Evolutionary conservation across 23 red algal species (phyloP).

Genomic region (Gracilaria gracilis): DNA sequence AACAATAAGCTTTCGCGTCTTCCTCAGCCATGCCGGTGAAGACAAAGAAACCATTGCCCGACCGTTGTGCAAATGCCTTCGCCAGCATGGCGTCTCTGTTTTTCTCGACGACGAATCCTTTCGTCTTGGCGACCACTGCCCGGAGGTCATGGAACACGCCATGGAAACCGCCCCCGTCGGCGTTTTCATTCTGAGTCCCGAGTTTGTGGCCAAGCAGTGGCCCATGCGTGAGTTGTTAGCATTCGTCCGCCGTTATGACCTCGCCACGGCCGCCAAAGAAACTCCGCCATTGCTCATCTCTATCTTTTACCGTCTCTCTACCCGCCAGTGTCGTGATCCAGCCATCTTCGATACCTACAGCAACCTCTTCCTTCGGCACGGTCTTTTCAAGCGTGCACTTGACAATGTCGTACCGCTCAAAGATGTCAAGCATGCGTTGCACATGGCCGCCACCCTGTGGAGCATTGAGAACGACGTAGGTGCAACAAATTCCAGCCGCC

Average conservation of each 20-base stretch:
- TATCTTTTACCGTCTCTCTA: background rate
- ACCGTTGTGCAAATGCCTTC: background rate
- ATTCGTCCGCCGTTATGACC: background rate
- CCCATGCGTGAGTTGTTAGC: background rate
- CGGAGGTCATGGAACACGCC: background rate
- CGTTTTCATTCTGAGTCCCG: background rate
- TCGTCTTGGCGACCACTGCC: background rate
- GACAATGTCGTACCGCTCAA: too few species aligned
- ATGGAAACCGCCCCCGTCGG: background rate
- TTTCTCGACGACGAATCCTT: background rate
- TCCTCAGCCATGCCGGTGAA: slow-evolving; percentile 10
- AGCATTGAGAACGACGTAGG: too few species aligned
- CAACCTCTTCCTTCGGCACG: too few species aligned
- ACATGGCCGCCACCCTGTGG: too few species aligned
- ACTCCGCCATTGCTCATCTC: background rate
- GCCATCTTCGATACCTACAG: background rate
- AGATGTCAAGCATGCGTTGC: too few species aligned
- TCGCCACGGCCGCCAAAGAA: background rate
- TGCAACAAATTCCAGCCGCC: too few species aligned
- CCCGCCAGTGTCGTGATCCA: background rate
- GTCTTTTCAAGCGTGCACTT: too few species aligned
- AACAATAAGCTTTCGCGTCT: too few species aligned
- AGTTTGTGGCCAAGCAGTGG: slow-evolving; percentile 15
- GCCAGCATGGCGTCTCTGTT: background rate
- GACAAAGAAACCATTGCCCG: slow-evolving; percentile 16